Percentiles rank a stretch among this genome's conserved stretches.
phyloP scores from a whole-genome alignment of 1,284 basidiomycete genomes.

The Laetiporus sulphureus region DNA sequence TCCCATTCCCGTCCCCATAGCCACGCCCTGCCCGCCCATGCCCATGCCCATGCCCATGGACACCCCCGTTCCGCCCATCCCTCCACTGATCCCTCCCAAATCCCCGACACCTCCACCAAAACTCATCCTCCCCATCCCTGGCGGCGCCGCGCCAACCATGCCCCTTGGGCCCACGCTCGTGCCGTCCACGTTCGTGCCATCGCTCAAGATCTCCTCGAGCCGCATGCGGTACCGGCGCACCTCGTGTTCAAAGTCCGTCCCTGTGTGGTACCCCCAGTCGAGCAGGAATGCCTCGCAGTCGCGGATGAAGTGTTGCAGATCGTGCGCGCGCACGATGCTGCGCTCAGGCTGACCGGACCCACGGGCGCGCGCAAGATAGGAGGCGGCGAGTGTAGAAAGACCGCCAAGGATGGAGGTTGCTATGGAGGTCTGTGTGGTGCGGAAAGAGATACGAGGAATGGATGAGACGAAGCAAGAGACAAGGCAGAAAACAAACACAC shows the following conservation, averaged over 20 bases:
- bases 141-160: too few species aligned
- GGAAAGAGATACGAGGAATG: too few species aligned
- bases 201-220: conserved; percentile 29
- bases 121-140: conserved; percentile 5
- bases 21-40: not conserved
- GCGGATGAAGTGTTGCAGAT: conserved; percentile 58
- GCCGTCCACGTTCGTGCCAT: conserved; percentile 8
- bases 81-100: conserved; percentile 1
- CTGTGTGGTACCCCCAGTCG: conserved; percentile 43
- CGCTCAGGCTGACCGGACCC: conserved; percentile 63
- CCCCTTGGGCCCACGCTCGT: too few species aligned
- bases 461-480: too few species aligned
- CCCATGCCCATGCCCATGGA: not conserved
- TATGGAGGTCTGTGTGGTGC: conserved; percentile 23
- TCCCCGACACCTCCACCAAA: conserved; percentile 11
- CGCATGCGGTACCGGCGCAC: conserved; percentile 23
- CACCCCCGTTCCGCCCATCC: not conserved
- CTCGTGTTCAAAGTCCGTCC: conserved; percentile 17
- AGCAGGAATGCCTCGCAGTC: conserved; percentile 48
- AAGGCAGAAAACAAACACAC: not conserved
- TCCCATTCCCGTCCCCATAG: too few species aligned
- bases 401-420: conserved; percentile 37
- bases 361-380: conserved; percentile 61
- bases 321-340: conserved; percentile 43
- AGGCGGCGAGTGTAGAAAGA: conserved; percentile 56